Conservation (phyloP, 768 basidiomycete genomes). For the Macrolepiota dolichaula region DNA sequence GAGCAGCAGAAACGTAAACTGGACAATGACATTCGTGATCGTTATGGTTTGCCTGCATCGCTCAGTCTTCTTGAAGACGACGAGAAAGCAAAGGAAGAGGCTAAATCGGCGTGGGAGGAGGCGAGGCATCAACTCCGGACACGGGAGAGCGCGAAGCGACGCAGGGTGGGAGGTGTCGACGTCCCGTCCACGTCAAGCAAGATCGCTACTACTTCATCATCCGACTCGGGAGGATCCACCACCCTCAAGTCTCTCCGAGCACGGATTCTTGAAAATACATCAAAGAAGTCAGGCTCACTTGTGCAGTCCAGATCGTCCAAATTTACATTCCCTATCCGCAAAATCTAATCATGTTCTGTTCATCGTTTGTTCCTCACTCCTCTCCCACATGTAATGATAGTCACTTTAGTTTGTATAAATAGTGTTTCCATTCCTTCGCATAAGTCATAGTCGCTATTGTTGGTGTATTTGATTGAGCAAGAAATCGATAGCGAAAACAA, state of each 20-base stretch:
- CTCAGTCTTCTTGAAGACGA: slow-evolving; percentile 67
- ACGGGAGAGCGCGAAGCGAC: slow-evolving; percentile 44
- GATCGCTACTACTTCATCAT: slow-evolving; percentile 8
- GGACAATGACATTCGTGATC: slow-evolving; percentile 69
- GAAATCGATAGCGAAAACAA: slow-evolving; percentile 21
- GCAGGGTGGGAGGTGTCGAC: slow-evolving; percentile 32
- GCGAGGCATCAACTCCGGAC: slow-evolving; percentile 44
- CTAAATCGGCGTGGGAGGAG: slow-evolving; percentile 60
- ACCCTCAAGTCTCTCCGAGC: slow-evolving; percentile 42
- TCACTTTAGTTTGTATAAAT: not conserved
- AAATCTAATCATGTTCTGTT: not conserved
- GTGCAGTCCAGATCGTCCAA: not conserved
- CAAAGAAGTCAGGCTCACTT: slow-evolving; percentile 18
- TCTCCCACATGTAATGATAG: not conserved
- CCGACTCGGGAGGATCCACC: slow-evolving; percentile 10
- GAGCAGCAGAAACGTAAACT: slow-evolving; percentile 62
- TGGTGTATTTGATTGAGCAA: slow-evolving; percentile 16
- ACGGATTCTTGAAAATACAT: slow-evolving; percentile 56
- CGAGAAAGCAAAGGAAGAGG: slow-evolving; percentile 53
- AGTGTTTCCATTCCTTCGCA: not conserved
- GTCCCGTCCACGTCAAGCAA: slow-evolving; percentile 18
- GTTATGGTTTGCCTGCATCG: slow-evolving; percentile 73
- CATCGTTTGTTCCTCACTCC: not conserved
- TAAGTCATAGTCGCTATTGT: not conserved
- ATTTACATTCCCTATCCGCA: slow-evolving; percentile 1